phyloP scores from a whole-genome alignment of 768 basidiomycete species.

The Inosperma sp. region DNA sequence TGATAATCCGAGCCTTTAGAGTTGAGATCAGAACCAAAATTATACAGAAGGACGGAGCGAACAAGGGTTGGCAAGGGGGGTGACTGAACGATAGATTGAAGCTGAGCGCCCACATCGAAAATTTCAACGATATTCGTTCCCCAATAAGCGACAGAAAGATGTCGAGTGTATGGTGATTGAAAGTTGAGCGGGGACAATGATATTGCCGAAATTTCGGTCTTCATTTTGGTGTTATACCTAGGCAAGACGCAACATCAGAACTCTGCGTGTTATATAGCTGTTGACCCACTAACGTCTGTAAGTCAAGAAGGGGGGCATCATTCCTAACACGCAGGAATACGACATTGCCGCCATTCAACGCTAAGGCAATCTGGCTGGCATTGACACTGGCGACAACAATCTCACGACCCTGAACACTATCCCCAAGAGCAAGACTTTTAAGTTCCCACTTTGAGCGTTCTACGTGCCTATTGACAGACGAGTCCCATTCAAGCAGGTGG shows the following conservation, averaged over 20 bases:
- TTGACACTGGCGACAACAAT: conserved; percentile 70
- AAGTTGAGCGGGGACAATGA: conserved; percentile 57
- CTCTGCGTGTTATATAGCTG: background rate
- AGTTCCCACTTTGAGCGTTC: conserved; percentile 38
- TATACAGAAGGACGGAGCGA: conserved; percentile 48
- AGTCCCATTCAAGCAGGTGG: conserved; percentile 53
- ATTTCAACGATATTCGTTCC: conserved; percentile 59
- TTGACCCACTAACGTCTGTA: conserved; percentile 17
- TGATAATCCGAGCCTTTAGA: conserved; percentile 34
- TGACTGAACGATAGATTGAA: conserved; percentile 34
- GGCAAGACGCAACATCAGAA: background rate
- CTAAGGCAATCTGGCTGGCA: conserved; percentile 62
- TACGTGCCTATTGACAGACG: conserved; percentile 36
- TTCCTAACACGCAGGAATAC: conserved; percentile 46
- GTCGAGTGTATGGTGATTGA: conserved; percentile 39
- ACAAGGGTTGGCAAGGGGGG: conserved; percentile 38
- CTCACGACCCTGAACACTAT: conserved; percentile 24
- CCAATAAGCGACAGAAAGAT: conserved; percentile 75
- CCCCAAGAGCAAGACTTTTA: background rate
- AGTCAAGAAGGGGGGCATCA: conserved; percentile 22
- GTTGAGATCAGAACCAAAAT: conserved; percentile 47
- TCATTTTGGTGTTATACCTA: conserved; percentile 10
- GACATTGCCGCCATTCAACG: conserved; percentile 49
- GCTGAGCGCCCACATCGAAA: conserved; percentile 31
- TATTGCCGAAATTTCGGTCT: conserved; percentile 63